Percentiles rank a stretch among this genome's conserved stretches.
phyloP scores from a whole-genome alignment of 2,329 filamentous ascomycete genomes.

The Fusarium incarnatum region DNA sequence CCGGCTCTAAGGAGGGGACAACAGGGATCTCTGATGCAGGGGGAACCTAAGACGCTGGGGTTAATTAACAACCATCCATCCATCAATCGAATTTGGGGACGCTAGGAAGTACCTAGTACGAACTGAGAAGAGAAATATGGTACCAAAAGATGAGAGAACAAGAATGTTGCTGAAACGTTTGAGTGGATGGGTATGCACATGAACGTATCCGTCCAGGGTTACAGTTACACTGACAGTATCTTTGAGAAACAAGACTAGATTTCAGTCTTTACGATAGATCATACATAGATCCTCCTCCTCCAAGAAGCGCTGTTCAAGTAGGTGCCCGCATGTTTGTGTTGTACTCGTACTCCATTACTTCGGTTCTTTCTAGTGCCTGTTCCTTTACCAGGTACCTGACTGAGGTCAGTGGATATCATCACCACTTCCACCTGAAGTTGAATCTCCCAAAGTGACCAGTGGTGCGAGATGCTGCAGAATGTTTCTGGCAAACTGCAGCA shows the following conservation, averaged over 20 bases:
- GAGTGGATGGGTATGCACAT: conserved; percentile 27
- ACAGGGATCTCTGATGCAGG: conserved; percentile 44
- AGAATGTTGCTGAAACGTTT: conserved; percentile 43
- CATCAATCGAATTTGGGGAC: conserved; percentile 18
- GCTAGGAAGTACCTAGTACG: conserved; percentile 23
- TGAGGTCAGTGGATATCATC: conserved; percentile 23
- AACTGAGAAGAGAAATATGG: conserved; percentile 4
- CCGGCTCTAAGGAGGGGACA: conserved; percentile 29
- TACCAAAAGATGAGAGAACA: neutral
- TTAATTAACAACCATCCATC: conserved; percentile 24
- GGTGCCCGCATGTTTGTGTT: conserved; percentile 26
- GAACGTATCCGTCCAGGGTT: conserved; percentile 23
- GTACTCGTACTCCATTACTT: neutral
- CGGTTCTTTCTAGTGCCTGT: neutral
- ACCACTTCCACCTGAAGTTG: conserved; percentile 41
- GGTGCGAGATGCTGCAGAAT: conserved; percentile 9
- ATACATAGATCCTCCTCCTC: neutral
- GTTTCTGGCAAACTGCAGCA: conserved; percentile 4
- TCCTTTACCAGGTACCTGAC: neutral
- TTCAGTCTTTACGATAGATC: neutral
- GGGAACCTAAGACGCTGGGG: conserved; percentile 30
- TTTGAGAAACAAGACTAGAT: neutral
- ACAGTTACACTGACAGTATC: conserved; percentile 1
- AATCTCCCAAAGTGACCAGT: conserved; percentile 23
- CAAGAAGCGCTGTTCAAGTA: conserved; percentile 15